Percentiles rank a stretch among this genome's conserved stretches.
Conservation (phyloP, 2,329 filamentous ascomycete species). For the Diaporthe caulivora region DNA sequence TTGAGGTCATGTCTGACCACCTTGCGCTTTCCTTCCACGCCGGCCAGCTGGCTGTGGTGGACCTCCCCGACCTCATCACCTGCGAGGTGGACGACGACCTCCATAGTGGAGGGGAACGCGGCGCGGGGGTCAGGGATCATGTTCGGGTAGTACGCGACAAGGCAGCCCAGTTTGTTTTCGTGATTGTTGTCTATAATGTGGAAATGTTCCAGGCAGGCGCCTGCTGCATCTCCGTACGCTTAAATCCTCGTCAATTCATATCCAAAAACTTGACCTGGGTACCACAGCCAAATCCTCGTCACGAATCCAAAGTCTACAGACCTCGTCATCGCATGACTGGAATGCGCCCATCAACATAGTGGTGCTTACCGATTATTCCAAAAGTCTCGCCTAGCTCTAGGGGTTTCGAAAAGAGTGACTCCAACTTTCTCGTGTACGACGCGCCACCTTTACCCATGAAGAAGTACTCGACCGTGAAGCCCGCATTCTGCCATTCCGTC, state of each 20-base stretch:
- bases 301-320: too few relatives aligned
- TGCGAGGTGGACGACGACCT: slow-evolving; percentile 55
- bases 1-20: slow-evolving; percentile 50
- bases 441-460: slow-evolving; percentile 51
- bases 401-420: slow-evolving; percentile 48
- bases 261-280: background rate
- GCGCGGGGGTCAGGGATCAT: slow-evolving; percentile 57
- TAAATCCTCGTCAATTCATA: background rate
- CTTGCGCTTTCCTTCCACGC: slow-evolving; percentile 58
- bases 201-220: slow-evolving; percentile 58
- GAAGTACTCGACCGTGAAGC: slow-evolving; percentile 58
- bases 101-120: slow-evolving; percentile 54
- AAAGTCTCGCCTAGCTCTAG: slow-evolving; percentile 57
- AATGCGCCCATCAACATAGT: background rate
- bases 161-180: slow-evolving; percentile 55
- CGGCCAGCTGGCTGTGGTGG: slow-evolving; percentile 57
- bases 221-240: slow-evolving; percentile 60
- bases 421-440: slow-evolving; percentile 52
- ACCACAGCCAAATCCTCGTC: too few relatives aligned
- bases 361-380: slow-evolving; percentile 55
- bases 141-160: slow-evolving; percentile 61
- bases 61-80: slow-evolving; percentile 56
- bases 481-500: slow-evolving; percentile 56
- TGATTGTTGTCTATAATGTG: slow-evolving; percentile 59
- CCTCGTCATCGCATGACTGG: fast-evolving